Evolutionary conservation across 2,329 filamentous ascomycete species (phyloP), one percentile per base, ranked within the genome.

Genomic region (Myriosclerotinia scirpicola): DNA sequence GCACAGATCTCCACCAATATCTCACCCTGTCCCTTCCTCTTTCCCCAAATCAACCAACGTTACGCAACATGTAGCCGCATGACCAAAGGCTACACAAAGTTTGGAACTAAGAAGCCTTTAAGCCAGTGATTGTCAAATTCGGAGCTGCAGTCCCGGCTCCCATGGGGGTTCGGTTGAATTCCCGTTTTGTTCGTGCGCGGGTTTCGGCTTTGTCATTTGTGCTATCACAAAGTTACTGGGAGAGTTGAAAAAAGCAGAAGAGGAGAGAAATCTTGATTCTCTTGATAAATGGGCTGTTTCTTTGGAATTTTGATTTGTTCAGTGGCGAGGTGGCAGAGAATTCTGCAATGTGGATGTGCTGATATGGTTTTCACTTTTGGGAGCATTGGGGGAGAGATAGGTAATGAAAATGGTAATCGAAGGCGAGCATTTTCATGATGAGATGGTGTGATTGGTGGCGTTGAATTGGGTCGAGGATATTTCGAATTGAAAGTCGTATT

Each of bases 1-100:
- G 63, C 9, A 65, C 63, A 65, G 63, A 65, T 60, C 54, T 52
- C 63, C 54, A 52, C 46, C 54, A 60, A 65, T 50, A 58, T 59
- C 46, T 40, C 36, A 59, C 54, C 54, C 56, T 50, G 44, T 60
- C 44, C 56, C 20, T 48, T 65, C 62, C 36, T 48, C 42, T 26
- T n/a, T 50, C 14, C 46, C 20, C 48, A 58, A 50, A 40, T 36
- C 26, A 34, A 58, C 54, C 20, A 50, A 60, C 26, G 54, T 65
- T 30, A 60, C 55, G 46, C 63, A 50, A 5, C 44, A 52, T 60
- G 7, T 46, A 60, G 63, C 63, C 55, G 54, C 63, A 58, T 65
- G 55, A 65, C 54, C 54, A 42, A 17, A 42, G 62, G 63, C 54
- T 52, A 38, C 58, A 61, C 58, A 61, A 20, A 61, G 34, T 52